Conservation (phyloP, 768 basidiomycete species). For the Amyloporia xantha region DNA sequence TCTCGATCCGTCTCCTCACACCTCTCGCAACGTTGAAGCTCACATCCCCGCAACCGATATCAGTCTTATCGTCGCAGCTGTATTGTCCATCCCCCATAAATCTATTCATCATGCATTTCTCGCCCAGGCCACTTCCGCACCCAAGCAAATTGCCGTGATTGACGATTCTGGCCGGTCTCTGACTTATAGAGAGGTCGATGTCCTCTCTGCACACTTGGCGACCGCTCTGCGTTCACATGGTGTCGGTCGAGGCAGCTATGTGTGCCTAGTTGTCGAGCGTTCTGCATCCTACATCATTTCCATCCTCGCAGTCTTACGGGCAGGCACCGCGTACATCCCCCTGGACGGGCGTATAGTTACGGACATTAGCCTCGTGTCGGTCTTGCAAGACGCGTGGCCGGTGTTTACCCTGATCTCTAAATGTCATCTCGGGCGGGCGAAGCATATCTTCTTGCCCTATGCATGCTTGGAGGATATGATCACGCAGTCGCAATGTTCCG, state of each 20-base stretch:
- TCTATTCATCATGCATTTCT: slow-evolving; percentile 55
- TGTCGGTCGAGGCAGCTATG: slow-evolving; percentile 41
- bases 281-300: slow-evolving; percentile 47
- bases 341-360: slow-evolving; percentile 52
- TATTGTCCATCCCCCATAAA: slow-evolving; percentile 35
- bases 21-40: no score
- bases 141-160: slow-evolving; percentile 35
- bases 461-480: slow-evolving; percentile 19
- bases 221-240: slow-evolving; percentile 36
- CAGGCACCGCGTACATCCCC: slow-evolving; percentile 54
- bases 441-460: slow-evolving; percentile 7
- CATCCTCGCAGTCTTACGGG: slow-evolving; percentile 49
- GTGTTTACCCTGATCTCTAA: slow-evolving; percentile 36
- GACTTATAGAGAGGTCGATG: slow-evolving; percentile 45
- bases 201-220: slow-evolving; percentile 40
- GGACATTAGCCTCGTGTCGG: slow-evolving; percentile 45
- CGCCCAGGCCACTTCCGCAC: slow-evolving; percentile 33
- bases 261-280: slow-evolving; percentile 49
- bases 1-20: no score
- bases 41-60: no score
- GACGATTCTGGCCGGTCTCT: slow-evolving; percentile 42
- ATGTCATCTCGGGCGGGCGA: slow-evolving; percentile 18
- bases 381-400: slow-evolving; percentile 41
- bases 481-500: slow-evolving; percentile 4
- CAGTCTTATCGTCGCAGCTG: no score